Evolutionary conservation across 2,329 filamentous ascomycete genomes (phyloP), one percentile per base, ranked within the genome.

Genomic region (Exutisphaerella laricina): DNA sequence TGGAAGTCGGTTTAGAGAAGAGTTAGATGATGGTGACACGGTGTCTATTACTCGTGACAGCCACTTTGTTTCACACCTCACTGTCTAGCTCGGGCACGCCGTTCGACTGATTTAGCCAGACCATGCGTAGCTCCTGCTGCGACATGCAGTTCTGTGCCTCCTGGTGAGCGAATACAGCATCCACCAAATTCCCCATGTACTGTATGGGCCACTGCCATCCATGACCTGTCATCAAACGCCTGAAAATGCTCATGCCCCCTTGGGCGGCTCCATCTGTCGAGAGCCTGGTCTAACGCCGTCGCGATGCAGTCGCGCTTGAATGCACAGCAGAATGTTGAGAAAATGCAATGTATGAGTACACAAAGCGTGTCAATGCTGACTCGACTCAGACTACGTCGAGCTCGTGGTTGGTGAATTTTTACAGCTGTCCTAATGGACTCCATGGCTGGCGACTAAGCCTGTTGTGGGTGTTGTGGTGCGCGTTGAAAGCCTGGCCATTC

Each of bases 401-500:
- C n/a, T n/a, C n/a, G n/a, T n/a, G n/a, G n/a, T n/a, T n/a, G n/a
- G n/a, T n/a, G n/a, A n/a, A n/a, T n/a, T n/a, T n/a, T n/a, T n/a
- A n/a, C n/a, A n/a, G n/a, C n/a, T n/a, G n/a, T n/a, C n/a, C n/a
- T n/a, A n/a, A n/a, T n/a, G n/a, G n/a, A n/a, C n/a, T n/a, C n/a
- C n/a, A n/a, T n/a, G n/a, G n/a, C n/a, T n/a, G n/a, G 13, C 9
- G 8, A 9, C 13, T 22, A 35, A 30, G 37, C 41, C 18, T 45
- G 41, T 18, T 46, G 43, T 31, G 54, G 53, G n/a, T 42, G 49
- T 23, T 49, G 41, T 14, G 46, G 5, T 5, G 9, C 33, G 21
- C 30, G 37, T 16, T 21, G 37, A 35, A 59, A 58, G 20, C 50
- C 49, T 9, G 56, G 56, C 59, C 59, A 61, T 14, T 58, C 57